Conservation (phyloP, 257 asterid genomes). For the Penstemon barbatus region DNA sequence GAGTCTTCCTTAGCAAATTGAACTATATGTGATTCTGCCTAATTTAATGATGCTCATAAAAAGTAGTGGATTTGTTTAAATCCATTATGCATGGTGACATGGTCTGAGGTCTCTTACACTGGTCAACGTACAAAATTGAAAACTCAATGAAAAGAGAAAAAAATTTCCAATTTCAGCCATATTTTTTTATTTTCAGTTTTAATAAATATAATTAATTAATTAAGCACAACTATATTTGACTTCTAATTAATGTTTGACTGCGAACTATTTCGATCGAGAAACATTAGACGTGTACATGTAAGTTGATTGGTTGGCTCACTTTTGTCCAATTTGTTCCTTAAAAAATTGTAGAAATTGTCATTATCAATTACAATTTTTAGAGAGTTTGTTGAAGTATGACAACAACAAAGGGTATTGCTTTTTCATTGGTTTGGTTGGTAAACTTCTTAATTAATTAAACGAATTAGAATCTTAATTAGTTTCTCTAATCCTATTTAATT, state of each 20-base stretch:
- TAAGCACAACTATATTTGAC: constrained; percentile 1
- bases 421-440: constrained; percentile 26
- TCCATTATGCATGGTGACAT: constrained; percentile 6
- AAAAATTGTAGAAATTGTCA: not conserved
- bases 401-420: not conserved
- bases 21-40: no score
- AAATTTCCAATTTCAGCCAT: not conserved
- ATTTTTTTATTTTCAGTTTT: no score
- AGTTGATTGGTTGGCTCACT: constrained; percentile 19
- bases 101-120: not conserved
- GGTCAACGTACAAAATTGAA: not conserved
- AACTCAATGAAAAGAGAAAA: not conserved
- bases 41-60: no score
- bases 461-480: no score
- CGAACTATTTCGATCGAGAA: not conserved
- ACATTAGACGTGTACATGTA: not conserved
- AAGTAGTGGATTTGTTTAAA: not conserved
- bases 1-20: no score
- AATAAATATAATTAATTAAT: no score
- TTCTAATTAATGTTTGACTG: not conserved
- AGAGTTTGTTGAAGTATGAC: constrained; percentile 2
- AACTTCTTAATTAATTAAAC: constrained; percentile 13
- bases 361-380: not conserved
- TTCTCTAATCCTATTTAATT: no score
- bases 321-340: not conserved